phyloP scores from a whole-genome alignment of 2,329 filamentous ascomycete genomes.

The Fusarium tjaetaba region DNA sequence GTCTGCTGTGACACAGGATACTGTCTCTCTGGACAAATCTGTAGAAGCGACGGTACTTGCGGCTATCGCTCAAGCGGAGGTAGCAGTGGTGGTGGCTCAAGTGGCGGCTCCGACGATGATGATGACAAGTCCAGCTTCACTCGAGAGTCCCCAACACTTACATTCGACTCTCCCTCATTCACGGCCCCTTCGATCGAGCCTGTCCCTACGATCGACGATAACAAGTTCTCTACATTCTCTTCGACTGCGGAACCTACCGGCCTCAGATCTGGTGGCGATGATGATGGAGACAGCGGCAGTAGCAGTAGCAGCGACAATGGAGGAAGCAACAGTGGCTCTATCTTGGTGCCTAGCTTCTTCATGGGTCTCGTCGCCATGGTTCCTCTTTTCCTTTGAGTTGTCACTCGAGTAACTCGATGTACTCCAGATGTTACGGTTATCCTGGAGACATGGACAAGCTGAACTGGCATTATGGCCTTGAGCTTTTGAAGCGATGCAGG shows the following conservation, averaged over 20 bases:
- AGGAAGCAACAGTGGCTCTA: constrained; percentile 18
- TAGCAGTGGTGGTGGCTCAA: constrained; percentile 11
- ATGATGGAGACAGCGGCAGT: constrained; percentile 1
- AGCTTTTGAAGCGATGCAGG: neutral
- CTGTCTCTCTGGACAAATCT: constrained; percentile 44
- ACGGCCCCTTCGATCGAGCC: constrained; percentile 30
- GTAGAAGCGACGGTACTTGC: constrained; percentile 32
- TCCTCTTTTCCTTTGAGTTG: constrained; percentile 41
- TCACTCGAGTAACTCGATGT: neutral
- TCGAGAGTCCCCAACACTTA: constrained; percentile 3
- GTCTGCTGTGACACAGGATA: constrained; percentile 45
- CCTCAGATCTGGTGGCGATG: constrained; percentile 26
- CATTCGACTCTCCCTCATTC: constrained; percentile 20
- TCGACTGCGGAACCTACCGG: constrained; percentile 20
- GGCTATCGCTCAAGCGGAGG: constrained; percentile 15
- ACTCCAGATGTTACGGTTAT: neutral
- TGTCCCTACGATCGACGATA: constrained; percentile 11
- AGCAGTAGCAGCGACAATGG: neutral
- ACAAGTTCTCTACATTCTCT: constrained; percentile 9
- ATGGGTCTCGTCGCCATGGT: constrained; percentile 38
- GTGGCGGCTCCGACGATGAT: constrained; percentile 26
- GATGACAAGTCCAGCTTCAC: constrained; percentile 9
- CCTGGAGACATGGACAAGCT: too few relatives aligned
- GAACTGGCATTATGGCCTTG: neutral
- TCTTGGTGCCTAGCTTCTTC: constrained; percentile 34